phyloP scores from a whole-genome alignment of 169 alveolate species.

The Blepharisma undulans region DNA sequence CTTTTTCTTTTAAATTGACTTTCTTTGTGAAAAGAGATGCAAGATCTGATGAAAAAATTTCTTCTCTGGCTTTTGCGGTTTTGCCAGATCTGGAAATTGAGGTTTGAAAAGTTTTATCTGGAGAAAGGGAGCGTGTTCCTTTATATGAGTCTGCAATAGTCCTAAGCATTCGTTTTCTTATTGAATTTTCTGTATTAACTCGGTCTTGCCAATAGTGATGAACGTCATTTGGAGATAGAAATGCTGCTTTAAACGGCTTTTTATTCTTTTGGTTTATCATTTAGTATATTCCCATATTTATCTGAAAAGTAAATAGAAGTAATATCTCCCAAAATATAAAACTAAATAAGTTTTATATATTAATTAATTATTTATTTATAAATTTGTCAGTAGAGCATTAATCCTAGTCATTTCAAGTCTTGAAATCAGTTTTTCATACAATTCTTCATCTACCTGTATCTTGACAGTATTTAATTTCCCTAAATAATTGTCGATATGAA shows the following conservation, averaged over 20 bases:
- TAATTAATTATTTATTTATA: too few species aligned
- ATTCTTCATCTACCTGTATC: background rate
- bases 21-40: background rate
- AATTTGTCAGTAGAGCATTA: background rate
- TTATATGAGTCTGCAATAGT: background rate
- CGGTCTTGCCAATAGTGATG: slow-evolving; percentile 6
- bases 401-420: background rate
- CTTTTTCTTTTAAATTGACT: background rate
- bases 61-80: background rate
- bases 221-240: background rate
- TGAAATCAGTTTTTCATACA: background rate
- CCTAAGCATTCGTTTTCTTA: background rate
- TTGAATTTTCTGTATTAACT: background rate
- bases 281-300: background rate
- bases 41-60: background rate
- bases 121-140: background rate
- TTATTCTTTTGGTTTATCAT: background rate
- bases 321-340: too few species aligned
- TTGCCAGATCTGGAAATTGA: background rate
- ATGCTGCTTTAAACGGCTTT: background rate
- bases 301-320: too few species aligned
- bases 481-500: background rate
- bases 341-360: too few species aligned
- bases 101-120: background rate
- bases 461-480: background rate